These are phyloP conservation scores for Erythrobasidium yunnanense DNA, from an alignment of 768 basidiomycete genomes.

Conservation along the genomic window DNA sequence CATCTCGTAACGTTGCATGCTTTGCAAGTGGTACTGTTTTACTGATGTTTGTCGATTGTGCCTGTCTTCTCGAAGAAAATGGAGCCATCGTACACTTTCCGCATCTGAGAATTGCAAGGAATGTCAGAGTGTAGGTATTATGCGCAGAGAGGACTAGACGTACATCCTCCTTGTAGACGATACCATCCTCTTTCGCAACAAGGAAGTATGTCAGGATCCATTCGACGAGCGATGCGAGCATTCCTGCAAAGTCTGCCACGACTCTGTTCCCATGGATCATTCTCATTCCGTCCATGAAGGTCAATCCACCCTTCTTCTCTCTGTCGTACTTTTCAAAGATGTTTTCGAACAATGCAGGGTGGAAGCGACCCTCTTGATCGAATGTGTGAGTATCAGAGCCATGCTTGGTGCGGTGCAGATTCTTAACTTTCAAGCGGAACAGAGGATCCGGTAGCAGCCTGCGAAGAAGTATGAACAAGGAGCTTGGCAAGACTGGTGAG, in stretches of 20 bases:
- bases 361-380: conserved; percentile 46
- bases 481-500: conserved; percentile 39
- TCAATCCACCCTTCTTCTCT: conserved; percentile 14
- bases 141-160: not conserved
- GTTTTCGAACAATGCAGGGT: conserved; percentile 46
- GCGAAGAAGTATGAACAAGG: conserved; percentile 36
- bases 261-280: conserved; percentile 22
- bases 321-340: conserved; percentile 40
- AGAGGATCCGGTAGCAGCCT: conserved; percentile 44
- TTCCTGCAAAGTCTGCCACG: conserved; percentile 20
- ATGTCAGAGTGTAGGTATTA: not conserved
- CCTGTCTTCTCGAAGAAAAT: conserved; percentile 22
- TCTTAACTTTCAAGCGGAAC: conserved; percentile 43
- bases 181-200: conserved; percentile 18
- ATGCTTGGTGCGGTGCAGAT: conserved; percentile 45
- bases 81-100: conserved; percentile 21
- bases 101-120: not conserved
- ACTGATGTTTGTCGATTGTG: conserved; percentile 1
- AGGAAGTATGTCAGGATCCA: conserved; percentile 21
- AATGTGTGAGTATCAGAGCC: conserved; percentile 46
- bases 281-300: conserved; percentile 25
- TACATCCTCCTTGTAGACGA: conserved; percentile 19
- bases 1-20: too few relatives aligned
- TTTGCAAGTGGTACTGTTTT: not conserved
- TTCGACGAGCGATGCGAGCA: conserved; percentile 14